These are phyloP conservation scores for Astrocystis sublimbata DNA, from an alignment of 495 filamentous ascomycete species.

Conservation along the genomic window DNA sequence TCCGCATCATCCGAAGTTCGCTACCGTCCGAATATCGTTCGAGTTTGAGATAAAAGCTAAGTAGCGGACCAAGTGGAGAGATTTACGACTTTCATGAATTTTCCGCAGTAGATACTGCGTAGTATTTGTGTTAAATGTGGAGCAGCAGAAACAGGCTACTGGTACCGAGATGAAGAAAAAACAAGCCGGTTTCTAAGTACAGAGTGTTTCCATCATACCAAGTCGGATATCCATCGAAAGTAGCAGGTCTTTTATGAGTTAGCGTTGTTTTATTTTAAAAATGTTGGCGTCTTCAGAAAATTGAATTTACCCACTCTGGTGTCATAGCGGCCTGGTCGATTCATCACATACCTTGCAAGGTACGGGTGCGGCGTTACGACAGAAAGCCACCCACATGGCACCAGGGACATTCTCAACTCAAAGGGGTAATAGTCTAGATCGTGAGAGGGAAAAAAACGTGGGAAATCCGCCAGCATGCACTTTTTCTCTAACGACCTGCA, in stretches of 20 bases:
- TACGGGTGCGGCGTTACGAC: neutral
- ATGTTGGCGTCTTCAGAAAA: too few species aligned
- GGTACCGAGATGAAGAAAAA: conserved; percentile 11
- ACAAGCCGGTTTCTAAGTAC: conserved; percentile 1
- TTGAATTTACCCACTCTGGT: too few species aligned
- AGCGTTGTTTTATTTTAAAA: too few species aligned
- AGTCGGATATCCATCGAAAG: too few species aligned
- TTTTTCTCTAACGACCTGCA: neutral
- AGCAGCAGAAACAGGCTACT: neutral
- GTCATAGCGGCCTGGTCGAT: too few species aligned
- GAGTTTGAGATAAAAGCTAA: neutral
- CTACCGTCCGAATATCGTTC: neutral
- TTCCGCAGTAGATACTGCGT: neutral
- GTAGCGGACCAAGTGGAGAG: neutral
- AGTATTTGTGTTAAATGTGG: neutral
- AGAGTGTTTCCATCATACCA: neutral
- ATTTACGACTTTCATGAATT: too few species aligned
- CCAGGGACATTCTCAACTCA: neutral
- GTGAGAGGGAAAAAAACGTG: conserved; percentile 15
- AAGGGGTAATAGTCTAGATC: conserved; percentile 4
- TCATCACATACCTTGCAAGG: neutral
- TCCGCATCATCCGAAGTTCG: neutral
- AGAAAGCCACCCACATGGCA: conserved; percentile 1
- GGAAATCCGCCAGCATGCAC: conserved; percentile 9
- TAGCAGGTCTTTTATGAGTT: too few species aligned